Percentiles rank a stretch among this genome's conserved stretches.
Conservation (phyloP, 305 asterid species). For the Solanum aculeatissimum region DNA sequence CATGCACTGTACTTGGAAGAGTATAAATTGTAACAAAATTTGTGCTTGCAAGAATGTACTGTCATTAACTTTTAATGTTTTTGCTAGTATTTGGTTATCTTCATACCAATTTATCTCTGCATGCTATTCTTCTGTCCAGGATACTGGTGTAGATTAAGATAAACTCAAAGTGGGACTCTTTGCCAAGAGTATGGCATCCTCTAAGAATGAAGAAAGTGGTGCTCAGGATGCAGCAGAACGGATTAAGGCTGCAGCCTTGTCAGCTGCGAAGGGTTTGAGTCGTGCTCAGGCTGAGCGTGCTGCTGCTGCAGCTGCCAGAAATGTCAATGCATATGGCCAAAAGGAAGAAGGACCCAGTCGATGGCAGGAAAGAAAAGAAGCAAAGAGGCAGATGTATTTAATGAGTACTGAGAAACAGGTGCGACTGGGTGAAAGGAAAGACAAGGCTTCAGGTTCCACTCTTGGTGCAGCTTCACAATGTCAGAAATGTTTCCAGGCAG, state of each 20-base stretch:
- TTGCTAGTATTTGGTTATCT: neutral
- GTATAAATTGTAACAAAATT: neutral
- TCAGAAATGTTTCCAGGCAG: conserved; percentile 84
- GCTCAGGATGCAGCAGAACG: conserved; percentile 72
- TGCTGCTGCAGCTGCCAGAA: conserved; percentile 85
- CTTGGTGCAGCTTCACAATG: conserved; percentile 60
- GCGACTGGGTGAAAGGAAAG: conserved; percentile 82
- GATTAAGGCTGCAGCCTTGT: conserved; percentile 74
- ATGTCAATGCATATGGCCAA: conserved; percentile 96
- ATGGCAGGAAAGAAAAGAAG: conserved; percentile 99
- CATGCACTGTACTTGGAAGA: neutral
- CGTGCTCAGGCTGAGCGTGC: conserved; percentile 98
- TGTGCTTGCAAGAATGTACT: neutral
- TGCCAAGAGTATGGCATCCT: conserved; percentile 25
- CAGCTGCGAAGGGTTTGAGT: conserved; percentile 96
- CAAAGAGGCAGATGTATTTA: conserved; percentile 94
- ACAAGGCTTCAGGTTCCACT: conserved; percentile 37
- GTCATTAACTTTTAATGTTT: neutral
- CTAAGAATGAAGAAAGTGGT: conserved; percentile 68
- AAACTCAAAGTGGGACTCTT: neutral
- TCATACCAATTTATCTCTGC: neutral
- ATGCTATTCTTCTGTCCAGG: neutral
- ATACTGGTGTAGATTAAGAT: neutral
- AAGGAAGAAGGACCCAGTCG: conserved; percentile 98
- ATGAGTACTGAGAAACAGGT: conserved; percentile 97